Evolutionary conservation across 2,329 filamentous ascomycete species (phyloP), one percentile per base, ranked within the genome.

Genomic region (Ceratocystis eucalypticola): DNA sequence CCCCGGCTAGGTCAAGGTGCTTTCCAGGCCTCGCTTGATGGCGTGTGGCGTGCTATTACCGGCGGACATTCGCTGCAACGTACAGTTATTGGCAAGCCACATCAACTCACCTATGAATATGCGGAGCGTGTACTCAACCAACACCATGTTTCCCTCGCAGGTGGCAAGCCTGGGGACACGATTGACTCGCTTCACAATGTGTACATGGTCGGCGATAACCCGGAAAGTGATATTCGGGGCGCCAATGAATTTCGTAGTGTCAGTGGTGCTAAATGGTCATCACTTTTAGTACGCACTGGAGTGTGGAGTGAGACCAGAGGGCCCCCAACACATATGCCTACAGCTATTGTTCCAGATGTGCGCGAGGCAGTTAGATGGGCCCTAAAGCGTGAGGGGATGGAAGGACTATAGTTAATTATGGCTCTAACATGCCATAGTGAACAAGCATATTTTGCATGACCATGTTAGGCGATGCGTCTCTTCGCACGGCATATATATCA

Each of bases 131-230:
- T 89, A 64, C 79, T 97, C 64, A 76, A 84, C 65, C 76, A 77
- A 67, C 85, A 89, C 73, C 79, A 88, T 22, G 75, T 78, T 25
- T 28, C 64, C 62, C 22, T 68, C 69, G 25, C 53, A 68, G 46
- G 64, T 70, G 17, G 66, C 50, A n/a, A 64, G 45, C 44, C 30
- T 22, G 59, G 65, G 3, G 62, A 61, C 17, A 37, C 44, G 12
- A 57, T 62, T 3, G 48, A 65, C 46, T 80, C 81, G n/a, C 75
- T 96, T 66, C 80, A 80, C 71, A 83, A 81, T 55, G 91, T 97
- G 10, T 97, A 96, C 76, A 97, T 97, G 93, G 84, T 97, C 53
- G 94, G 94, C 5, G 89, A 93, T 72, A 93, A 93, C 72, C 88
- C 89, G 4, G 90, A 90, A 73, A 94, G 88, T 71, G 94, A 99